phyloP scores from a whole-genome alignment of 805 yeast species.

The Nakazawaea ambrosiae region DNA sequence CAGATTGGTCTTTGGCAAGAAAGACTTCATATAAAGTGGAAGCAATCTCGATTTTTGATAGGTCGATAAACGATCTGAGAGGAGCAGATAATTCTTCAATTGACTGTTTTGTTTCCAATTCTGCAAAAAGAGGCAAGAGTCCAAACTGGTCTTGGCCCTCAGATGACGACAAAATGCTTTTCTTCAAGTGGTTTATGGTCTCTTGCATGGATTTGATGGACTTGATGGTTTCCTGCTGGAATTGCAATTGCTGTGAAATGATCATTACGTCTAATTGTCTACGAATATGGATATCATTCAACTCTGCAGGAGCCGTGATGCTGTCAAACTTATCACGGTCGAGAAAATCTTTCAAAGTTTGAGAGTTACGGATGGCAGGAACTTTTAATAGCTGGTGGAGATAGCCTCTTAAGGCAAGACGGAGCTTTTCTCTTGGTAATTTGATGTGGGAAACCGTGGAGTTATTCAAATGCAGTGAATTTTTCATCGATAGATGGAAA shows the following conservation, averaged over 20 bases:
- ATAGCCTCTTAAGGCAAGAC: constrained; percentile 75
- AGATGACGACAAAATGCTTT: constrained; percentile 14
- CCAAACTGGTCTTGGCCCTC: constrained; percentile 52
- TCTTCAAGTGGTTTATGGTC: constrained; percentile 36
- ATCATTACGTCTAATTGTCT: constrained; percentile 51
- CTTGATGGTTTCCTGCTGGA: constrained; percentile 49
- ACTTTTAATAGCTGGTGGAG: constrained; percentile 45
- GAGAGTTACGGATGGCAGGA: constrained; percentile 48
- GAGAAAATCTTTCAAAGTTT: constrained; percentile 48
- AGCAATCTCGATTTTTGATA: constrained; percentile 79
- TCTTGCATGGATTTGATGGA: constrained; percentile 22
- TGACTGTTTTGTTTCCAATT: constrained; percentile 47
- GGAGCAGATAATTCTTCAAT: constrained; percentile 60
- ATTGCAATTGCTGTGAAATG: constrained; percentile 56
- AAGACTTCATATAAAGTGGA: constrained; percentile 78
- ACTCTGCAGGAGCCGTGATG: constrained; percentile 33
- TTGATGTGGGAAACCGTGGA: constrained; percentile 11
- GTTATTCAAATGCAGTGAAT: not conserved
- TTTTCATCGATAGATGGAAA: constrained; percentile 3
- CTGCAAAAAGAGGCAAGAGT: constrained; percentile 53
- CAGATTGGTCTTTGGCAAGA: constrained; percentile 74
- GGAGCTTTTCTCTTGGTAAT: constrained; percentile 65
- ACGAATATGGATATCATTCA: constrained; percentile 51
- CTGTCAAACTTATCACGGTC: constrained; percentile 28
- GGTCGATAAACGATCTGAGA: constrained; percentile 63